phyloP scores from a whole-genome alignment of 371 early-diverging fungal species.

The Mortierella sp. region DNA sequence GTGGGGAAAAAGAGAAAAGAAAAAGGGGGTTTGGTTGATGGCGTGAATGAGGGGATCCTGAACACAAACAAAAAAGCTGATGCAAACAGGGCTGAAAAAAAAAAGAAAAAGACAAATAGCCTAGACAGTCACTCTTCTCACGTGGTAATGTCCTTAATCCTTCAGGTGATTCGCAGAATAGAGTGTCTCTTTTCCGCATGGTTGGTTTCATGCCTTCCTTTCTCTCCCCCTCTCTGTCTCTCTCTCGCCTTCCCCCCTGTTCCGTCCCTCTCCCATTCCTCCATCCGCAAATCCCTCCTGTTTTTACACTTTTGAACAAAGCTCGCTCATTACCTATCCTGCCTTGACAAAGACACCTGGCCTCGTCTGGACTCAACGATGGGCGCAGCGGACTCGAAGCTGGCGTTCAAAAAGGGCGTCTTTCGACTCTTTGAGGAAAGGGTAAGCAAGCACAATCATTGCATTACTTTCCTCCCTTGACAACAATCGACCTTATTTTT shows the following conservation, averaged over 20 bases:
- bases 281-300: neutral
- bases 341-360: neutral
- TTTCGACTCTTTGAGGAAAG: constrained; percentile 85
- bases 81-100: neutral
- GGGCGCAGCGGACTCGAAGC: constrained; percentile 92
- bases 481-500: neutral
- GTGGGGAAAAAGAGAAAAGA: neutral
- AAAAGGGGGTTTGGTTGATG: neutral
- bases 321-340: neutral
- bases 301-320: neutral
- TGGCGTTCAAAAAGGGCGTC: constrained; percentile 90
- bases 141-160: neutral
- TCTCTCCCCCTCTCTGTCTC: too few species aligned
- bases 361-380: constrained; percentile 57
- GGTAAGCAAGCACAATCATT: constrained; percentile 66
- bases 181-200: too few species aligned
- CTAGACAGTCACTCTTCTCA: neutral
- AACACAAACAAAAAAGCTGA: neutral
- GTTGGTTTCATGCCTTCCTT: too few species aligned
- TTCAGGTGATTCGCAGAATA: neutral
- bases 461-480: too few species aligned
- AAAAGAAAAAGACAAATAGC: constrained; percentile 11
- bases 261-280: too few species aligned
- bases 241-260: too few species aligned
- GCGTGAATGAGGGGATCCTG: neutral